Base-by-base conservation (phyloP, 2,329 filamentous ascomycete species). In the Aulographum hederae region DNA sequence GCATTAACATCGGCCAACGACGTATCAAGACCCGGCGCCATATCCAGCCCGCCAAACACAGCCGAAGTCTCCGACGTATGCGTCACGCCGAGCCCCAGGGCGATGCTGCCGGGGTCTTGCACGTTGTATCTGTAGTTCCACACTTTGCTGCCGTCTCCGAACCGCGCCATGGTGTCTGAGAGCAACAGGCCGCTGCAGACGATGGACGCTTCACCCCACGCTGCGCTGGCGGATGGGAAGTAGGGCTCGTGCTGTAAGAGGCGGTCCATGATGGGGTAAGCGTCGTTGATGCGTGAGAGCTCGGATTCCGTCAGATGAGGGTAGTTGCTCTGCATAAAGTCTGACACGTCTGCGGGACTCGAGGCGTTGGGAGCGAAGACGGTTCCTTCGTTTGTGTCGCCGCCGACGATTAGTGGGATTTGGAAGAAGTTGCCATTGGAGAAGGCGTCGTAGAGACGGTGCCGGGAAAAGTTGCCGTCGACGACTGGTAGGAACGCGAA, bases 321-420 rank as follows among this genome's bases (percentile, higher is more conserved):
- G n/a, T 23, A 23, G 20, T 23, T 23, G 20, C 6, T n/a, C n/a
- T 23, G 20, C 6, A 23, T 23, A n/a, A 23, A 23, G n/a, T 6
- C 6, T 6, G 20, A 6, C 6, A 23, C 20, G 6, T 23, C 20
- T 6, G 20, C 20, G n/a, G 20, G 20, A n/a, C n/a, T 23, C 32
- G 85, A 56, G 46, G 84, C 79, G 19, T 52, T 46, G 39, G 79
- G 75, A 4, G 72, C 60, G 46, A 85, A 81, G 2, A 85, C 50
- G 0, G 78, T 81, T 13, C 78, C 78, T 50, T 85, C 78, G 45
- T 86, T 78, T 56, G 85, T 78, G 50, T 82, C 76, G 44, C 80
- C 67, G 26, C 78, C 78, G 25, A 78, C 64, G 34, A 76, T 73
- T 45, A 73, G 64, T 2, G 71, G 70, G 0, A 75, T 63, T 10